Conservation (phyloP, 768 basidiomycete species). For the Tricholoma sp. region DNA sequence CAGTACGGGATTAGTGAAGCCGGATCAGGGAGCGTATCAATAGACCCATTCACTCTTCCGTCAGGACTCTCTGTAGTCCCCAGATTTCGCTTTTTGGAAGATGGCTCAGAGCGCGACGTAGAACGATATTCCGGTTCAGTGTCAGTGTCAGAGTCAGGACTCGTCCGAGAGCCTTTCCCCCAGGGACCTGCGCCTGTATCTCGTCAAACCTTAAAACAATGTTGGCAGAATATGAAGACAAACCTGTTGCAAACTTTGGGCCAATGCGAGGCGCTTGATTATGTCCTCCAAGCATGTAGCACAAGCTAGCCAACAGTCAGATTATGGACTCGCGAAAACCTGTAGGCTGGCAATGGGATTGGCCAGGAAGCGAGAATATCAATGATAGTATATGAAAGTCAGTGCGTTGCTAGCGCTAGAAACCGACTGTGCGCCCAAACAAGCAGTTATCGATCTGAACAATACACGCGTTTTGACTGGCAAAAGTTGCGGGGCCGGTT, state of each 20-base stretch:
- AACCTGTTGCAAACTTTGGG: conserved; percentile 23
- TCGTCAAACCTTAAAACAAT: neutral
- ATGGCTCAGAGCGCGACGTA: conserved; percentile 44
- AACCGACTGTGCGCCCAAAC: neutral
- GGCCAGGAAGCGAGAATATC: neutral
- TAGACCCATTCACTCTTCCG: conserved; percentile 36
- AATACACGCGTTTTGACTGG: too few species aligned
- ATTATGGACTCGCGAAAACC: neutral
- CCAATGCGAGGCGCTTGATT: conserved; percentile 16
- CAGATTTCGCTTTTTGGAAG: conserved; percentile 32
- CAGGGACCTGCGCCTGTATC: conserved; percentile 28
- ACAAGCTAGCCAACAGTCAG: neutral
- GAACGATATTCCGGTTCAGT: conserved; percentile 50
- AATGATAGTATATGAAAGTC: neutral
- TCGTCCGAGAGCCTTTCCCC: conserved; percentile 18
- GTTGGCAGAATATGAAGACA: conserved; percentile 1
- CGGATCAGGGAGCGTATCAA: conserved; percentile 41
- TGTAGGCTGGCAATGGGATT: neutral
- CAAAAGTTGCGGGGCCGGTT: too few species aligned
- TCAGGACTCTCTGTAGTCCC: conserved; percentile 29
- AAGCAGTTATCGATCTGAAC: too few species aligned
- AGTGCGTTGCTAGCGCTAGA: neutral
- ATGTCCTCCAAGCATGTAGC: conserved; percentile 13
- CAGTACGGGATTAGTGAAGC: conserved; percentile 75
- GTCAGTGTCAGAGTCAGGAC: conserved; percentile 41